Evolutionary conservation across 1,284 basidiomycete genomes (phyloP), one percentile per base, ranked within the genome.

Genomic region (Pseudozyma sp.): DNA sequence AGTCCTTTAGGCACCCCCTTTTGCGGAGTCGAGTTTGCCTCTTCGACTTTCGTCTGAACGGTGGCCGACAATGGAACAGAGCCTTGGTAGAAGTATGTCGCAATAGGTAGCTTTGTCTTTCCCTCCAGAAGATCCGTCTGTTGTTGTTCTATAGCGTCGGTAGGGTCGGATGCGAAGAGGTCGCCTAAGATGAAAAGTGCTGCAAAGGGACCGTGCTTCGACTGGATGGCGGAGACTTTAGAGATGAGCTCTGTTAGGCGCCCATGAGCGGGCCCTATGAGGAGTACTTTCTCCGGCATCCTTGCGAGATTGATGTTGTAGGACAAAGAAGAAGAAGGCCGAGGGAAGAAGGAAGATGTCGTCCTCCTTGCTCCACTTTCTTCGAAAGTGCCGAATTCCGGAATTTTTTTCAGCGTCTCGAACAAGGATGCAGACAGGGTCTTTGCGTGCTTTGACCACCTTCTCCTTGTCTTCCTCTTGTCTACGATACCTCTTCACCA

Each of bases 41-140:
- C 36, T 13, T 19, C 40, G 35, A 74, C 34, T 14, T 19, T 58
- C n/a, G 40, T 43, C 9, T 25, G 38, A 3, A 77, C 38, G 5
- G 25, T 16, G 1, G 36, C 1, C 36, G 68, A 13, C 53, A 65
- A 19, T 7, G 52, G 35, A 1, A 36, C 7, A 49, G 89, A 31
- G 93, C 95, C 85, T 93, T 94, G 90, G 88, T 93, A 94, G 73
- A 97, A 91, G 86, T 97, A 98, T 62, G 94, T 95, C 73, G 93
- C 91, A 21, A 97, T 87, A 6, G 96, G 93, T 40, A 91, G 93
- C 92, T 21, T 16, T 25, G 94, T 82, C 36, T 87, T 86, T 1
- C 91, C 93, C 3, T 88, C 86, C 53, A 96, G 81, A 35, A 96
- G 85, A 70, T 90, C 87, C 6, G 83, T 81, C 60, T 94, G 90